These are phyloP conservation scores for Heritiera fomes DNA, from an alignment of 345 rosid genomes.

Conservation along the genomic window DNA sequence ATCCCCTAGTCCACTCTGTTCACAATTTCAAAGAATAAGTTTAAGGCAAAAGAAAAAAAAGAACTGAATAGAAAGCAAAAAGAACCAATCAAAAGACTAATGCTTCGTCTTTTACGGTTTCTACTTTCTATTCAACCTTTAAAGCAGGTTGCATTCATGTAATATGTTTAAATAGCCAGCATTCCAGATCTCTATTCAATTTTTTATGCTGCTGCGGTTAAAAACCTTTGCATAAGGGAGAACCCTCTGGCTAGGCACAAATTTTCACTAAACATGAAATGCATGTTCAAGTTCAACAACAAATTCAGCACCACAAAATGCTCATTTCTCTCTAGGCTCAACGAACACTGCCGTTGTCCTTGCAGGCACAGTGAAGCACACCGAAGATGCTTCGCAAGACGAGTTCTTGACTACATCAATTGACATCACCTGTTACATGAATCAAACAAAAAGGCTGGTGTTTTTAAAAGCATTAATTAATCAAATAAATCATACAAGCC, in stretches of 20 bases:
- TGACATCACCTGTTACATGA: slow-evolving; percentile 50
- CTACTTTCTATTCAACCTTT: no score
- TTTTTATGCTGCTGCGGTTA: no score
- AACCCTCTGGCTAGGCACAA: not conserved
- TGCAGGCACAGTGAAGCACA: slow-evolving; percentile 62
- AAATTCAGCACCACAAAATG: not conserved
- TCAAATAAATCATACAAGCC: not conserved
- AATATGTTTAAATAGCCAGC: no score
- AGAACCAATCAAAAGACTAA: no score
- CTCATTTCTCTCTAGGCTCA: slow-evolving; percentile 47
- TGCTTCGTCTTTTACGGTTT: no score
- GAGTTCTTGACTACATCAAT: slow-evolving; percentile 60
- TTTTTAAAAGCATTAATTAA: not conserved
- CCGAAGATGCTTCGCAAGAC: slow-evolving; percentile 50
- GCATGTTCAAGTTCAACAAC: not conserved
- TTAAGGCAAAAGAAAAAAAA: not conserved
- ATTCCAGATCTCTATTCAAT: no score
- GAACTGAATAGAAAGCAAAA: no score
- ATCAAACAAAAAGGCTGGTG: not conserved
- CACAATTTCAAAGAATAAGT: not conserved
- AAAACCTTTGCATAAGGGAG: no score
- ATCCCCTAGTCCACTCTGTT: slow-evolving; percentile 86
- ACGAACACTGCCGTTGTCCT: slow-evolving; percentile 75
- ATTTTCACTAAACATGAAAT: not conserved
- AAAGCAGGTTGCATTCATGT: no score